Percentiles rank a stretch among this genome's conserved stretches.
These are phyloP conservation scores for Phytophthora ohioensis DNA, from an alignment of 352 stramenopile genomes.

Conservation along the genomic window DNA sequence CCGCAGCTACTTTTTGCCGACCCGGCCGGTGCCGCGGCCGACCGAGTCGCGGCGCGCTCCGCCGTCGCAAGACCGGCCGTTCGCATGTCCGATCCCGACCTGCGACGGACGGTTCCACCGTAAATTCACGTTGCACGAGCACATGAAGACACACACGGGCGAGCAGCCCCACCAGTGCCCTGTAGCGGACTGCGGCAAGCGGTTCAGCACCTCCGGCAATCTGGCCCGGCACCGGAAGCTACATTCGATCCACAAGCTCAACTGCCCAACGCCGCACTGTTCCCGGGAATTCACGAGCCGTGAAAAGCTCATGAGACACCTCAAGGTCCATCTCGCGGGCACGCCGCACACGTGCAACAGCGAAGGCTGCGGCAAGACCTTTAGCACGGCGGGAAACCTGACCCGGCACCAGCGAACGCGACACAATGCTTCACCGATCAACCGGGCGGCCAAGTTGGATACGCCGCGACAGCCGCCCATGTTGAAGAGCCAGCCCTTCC, in stretches of 20 bases:
- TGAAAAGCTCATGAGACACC: constrained; percentile 59
- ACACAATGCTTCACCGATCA: constrained; percentile 36
- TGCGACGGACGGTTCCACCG: constrained; percentile 68
- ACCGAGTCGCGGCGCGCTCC: constrained; percentile 30
- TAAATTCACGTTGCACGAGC: constrained; percentile 77
- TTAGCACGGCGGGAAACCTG: constrained; percentile 68
- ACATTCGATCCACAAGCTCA: constrained; percentile 61
- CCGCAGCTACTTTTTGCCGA: constrained; percentile 16
- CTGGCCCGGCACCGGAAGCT: constrained; percentile 71
- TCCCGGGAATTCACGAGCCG: constrained; percentile 59
- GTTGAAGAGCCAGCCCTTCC: constrained; percentile 31
- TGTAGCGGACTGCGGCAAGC: constrained; percentile 62
- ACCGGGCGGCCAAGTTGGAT: constrained; percentile 13
- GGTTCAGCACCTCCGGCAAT: constrained; percentile 81
- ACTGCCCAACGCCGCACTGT: constrained; percentile 54
- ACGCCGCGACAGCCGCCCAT: constrained; percentile 22
- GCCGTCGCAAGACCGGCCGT: constrained; percentile 51
- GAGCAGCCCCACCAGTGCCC: constrained; percentile 75
- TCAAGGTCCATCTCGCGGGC: constrained; percentile 59
- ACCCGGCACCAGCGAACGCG: constrained; percentile 65
- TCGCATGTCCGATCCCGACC: constrained; percentile 55
- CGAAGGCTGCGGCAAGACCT: constrained; percentile 57
- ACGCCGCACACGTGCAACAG: constrained; percentile 64
- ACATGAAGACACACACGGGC: constrained; percentile 84
- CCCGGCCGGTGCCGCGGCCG: constrained; percentile 7